Evolutionary conservation across 768 basidiomycete genomes (phyloP), one percentile per base, ranked within the genome.

Genomic region (Hericium rajendrae): DNA sequence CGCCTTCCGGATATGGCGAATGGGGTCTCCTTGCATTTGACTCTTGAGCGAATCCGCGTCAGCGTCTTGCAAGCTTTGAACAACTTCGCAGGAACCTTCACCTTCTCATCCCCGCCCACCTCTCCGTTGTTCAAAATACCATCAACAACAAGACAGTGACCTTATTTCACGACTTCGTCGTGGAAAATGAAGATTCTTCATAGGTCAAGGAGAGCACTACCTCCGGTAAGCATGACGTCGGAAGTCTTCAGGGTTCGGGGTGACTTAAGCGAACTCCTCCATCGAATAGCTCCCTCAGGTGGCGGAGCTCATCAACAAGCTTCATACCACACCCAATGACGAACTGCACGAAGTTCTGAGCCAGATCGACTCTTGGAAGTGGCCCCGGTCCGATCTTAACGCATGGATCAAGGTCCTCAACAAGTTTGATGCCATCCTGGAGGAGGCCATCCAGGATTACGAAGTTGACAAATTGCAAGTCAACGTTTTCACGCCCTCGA

Each of bases 331-430:
- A 4, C 73, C 82, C 3, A 85, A 83, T 58, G 82, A 90, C 41
- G 84, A 92, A 62, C 76, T 98, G 28, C 74, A 84, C 3, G 71
- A 80, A 52, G 76, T 85, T 57, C 77, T 98, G 57, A 71, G 78
- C 37, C 71, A 79, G 59, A 85, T 94, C 66, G 82, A 87, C 64
- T 70, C 77, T 4, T 99, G 97, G 97, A 86, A 81, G 69, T 98
- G 91, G 87, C 91, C 94, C 38, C 83, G 97, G 60, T 94, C 94
- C 56, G 97, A 99, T 76, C 80, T 99, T 59, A 93, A 97, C 73
- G 85, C 89, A 57, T 99, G 97, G 97, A 85, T 92, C 70, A 86
- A 86, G 68, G 91, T 94, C 57, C 82, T 99, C 51, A 95, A 99
- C 79, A 89, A 88, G 69, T 94, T 99, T 69, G 97, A 99, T 74